A percentile compares a stretch with the other conserved stretches of the same genome.
These are phyloP conservation scores for Stentor coeruleus DNA, from an alignment of 73 alveolate genomes.

Conservation along the genomic window DNA sequence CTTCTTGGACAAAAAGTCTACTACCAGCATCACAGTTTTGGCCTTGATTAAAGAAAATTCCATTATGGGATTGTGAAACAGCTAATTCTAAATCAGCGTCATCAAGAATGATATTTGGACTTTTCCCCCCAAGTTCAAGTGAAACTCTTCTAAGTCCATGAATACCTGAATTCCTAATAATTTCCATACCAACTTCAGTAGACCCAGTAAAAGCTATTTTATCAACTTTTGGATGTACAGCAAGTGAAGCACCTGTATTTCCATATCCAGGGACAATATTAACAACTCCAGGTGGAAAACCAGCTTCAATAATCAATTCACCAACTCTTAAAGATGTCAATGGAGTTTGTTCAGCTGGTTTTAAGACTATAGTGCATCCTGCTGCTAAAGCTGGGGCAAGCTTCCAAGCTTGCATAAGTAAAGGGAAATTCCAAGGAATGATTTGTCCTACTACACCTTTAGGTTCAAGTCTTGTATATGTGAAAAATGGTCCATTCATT, in stretches of 20 bases:
- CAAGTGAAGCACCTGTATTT: slow-evolving; percentile 2
- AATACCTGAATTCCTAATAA: slow-evolving; percentile 19
- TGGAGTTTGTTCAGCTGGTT: slow-evolving; percentile 95
- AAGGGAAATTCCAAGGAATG: slow-evolving; percentile 93
- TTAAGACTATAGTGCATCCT: slow-evolving; percentile 80
- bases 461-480: slow-evolving; percentile 69
- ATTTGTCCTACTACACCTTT: slow-evolving; percentile 85
- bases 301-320: slow-evolving; percentile 72
- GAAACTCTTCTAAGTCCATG: slow-evolving; percentile 71
- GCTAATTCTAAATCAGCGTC: slow-evolving; percentile 47
- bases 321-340: slow-evolving; percentile 73
- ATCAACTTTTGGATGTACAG: slow-evolving; percentile 64
- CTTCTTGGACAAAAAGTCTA: slow-evolving; percentile 80
- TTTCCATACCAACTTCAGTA: slow-evolving; percentile 71
- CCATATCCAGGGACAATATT: slow-evolving; percentile 83
- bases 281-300: slow-evolving; percentile 88
- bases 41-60: slow-evolving; percentile 71
- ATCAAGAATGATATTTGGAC: slow-evolving; percentile 31
- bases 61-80: slow-evolving; percentile 62
- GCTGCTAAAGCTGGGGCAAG: slow-evolving; percentile 86
- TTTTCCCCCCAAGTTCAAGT: slow-evolving; percentile 52
- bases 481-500: slow-evolving; percentile 33
- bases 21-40: slow-evolving; percentile 77
- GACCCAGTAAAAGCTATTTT: slow-evolving; percentile 94
- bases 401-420: slow-evolving; percentile 75